Base-by-base conservation (phyloP, 441 rosid species). In the Arabidopsis hybrid region DNA sequence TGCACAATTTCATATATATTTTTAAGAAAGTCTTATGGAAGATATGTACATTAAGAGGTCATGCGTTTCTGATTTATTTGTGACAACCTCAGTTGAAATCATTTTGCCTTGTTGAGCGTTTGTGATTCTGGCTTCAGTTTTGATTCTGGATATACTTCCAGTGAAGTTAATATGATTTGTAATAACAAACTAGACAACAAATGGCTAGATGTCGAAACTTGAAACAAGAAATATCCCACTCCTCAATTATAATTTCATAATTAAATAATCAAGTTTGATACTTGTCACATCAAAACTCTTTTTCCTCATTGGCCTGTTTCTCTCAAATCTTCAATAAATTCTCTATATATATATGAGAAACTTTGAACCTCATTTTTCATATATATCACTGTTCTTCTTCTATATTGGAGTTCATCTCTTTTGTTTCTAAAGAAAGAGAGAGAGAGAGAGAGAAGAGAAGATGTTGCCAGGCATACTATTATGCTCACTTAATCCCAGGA, bases 381-480 rank as follows among this genome's bases (percentile, higher is more conserved):
- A 21, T 13, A 57, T 45, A 56, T 36, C 29, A 53, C 35, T 74
- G 46, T 47, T 47, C 60, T 58, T 63, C 45, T 58, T 53, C 62
- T 52, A 36, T 29, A 59, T 8, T 47, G 21, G 45, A 34, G 26
- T 35, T 35, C 13, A 18, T 65, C 13, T 60, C 10, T 21, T 18
- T 60, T 60, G 49, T 12, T 13, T 60, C 11, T 16, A 40, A 8
- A 17, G 34, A 45, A 2, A 43, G 16, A 2, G 49, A 47, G 21
- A n/a, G 36, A 11, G 56, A 68, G 32, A 29, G 26, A 21, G 17
- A 31, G 21, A 6, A 47, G 36, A 57, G 35, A 78, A 29, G 5
- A 91, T 91, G 96, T 80, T 90, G 70, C 82, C 89, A 52, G 75
- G 85, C 40, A 78, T 85, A 72, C 79, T 91, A 10, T 82, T 82